Base-by-base conservation (phyloP, 140 eudicot genomes). In the Bidens hawaiensis region DNA sequence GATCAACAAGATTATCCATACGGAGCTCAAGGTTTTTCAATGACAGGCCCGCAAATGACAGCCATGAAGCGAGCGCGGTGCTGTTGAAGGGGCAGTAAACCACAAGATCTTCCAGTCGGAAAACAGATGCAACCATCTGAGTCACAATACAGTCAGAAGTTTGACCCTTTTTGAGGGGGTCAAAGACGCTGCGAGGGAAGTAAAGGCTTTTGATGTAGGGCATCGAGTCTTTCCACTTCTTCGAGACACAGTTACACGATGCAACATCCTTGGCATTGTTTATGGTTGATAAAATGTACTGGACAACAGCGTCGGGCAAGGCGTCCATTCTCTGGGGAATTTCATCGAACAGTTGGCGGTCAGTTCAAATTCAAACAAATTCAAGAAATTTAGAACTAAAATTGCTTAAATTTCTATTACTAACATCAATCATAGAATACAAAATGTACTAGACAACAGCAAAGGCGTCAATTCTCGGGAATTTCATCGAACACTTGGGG, bases 191-290 rank as follows among this genome's bases (percentile, higher is more conserved):
- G 15, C 97, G 94, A 42, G 97, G 83, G 69, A 90, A 90, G 76
- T 61, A 83, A 17, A 90, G 82, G 76, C 84, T 81, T 62, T 46
- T 80, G 24, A 79, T 67, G 42, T 86, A 86, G 1, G 95, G 90
- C 78, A 83, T 72, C 7, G 94, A 81, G 21, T 86, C 97, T 71
- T 90, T 83, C 84, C 89, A 90, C 60, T 76, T 74, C 79, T 79
- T 86, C 53, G 97, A 83, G 18, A 90, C 97, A 67, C 83, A 83
- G 40, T 49, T 76, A 77, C 87, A 86, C 38, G 83, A 81, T 1
- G 90, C 97, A 69, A 90, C 95, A 57, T 90, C 97, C 45, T 75
- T 86, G 40, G 85, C 93, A 70, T 81, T 81, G 71, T 28, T 77
- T 50, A 86, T 71, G 57, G 65, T 64, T 26, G 87, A 81, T 47